Evolutionary conservation across 2,329 filamentous ascomycete species (phyloP), one percentile per base, ranked within the genome.

Genomic region (Epichloe glyceriae): DNA sequence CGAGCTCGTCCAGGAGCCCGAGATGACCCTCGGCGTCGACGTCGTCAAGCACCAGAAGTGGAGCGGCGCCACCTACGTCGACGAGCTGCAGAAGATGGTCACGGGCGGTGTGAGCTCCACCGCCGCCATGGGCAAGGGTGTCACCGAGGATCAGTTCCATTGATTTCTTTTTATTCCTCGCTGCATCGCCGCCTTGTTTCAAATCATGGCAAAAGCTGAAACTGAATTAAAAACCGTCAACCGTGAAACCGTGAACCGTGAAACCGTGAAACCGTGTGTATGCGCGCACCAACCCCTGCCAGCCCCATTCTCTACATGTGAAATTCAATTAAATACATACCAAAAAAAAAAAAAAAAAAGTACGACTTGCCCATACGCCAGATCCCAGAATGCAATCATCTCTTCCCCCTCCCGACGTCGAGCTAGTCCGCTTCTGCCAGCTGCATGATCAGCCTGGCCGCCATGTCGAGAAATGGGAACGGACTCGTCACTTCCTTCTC

Each of bases 11-110:
- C 93, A 98, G 73, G 93, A 97, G 74, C 93, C 93, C 14, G 93
- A 98, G 77, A 96, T 96, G 76, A 88, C 86, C 55, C 76, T 78
- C 53, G 85, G 85, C 54, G 83, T 96, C 54, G 93, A 98, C 65
- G 93, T 98, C 39, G 88, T 98, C 57, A 96, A 88, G 71, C 93
- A 98, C 74, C 93, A 98, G 80, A 98, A 97, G 72, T 98, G 93
- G 93, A 88, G 82, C 61, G 93, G 93, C 47, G 93, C 93, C 20
- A 90, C 86, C 58, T 97, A 97, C 65, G 86, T 91, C 19, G 93
- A 98, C 66, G 89, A 95, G 68, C 65, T 96, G 73, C 74, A 95
- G 69, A 95, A 95, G 80, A 96, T 98, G 90, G 87, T 98, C 35
- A 90, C 83, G 4, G 93, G 93, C 2, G 93, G 93, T 57, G 83